Base-by-base conservation (phyloP, 495 filamentous ascomycete species). In the Chaetomium cochliodes region DNA sequence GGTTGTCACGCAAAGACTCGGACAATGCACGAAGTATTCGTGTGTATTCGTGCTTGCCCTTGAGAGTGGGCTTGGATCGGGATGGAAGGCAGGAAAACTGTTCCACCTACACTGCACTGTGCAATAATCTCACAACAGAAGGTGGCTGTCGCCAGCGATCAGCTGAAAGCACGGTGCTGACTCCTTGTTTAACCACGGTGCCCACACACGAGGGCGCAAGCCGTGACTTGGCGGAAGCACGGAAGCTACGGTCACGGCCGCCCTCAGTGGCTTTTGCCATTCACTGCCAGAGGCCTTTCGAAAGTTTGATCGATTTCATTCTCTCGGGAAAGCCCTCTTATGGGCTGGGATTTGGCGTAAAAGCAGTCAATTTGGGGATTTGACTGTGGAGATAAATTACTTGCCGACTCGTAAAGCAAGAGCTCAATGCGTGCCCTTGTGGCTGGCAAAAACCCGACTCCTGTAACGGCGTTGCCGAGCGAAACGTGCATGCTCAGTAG, bases 401-500 rank as follows among this genome's bases (percentile, higher is more conserved):
- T 37, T 7, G 9, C 1, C 5, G 33, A 37, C 9, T 11, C 33
- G 33, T 8, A 37, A 37, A 37, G 33, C 6, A 37, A 37, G 33
- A 37, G 33, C 11, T 37, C 33, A 37, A 37, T 37, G 50, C 23
- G 13, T 16, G 12, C 25, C 23, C 49, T n/a, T 52, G 23, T 12
- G 26, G 22, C 50, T 15, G 50, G 22, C 50, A 33, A 55, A 8
- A n/a, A 18, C 15, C 18, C 23, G 23, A 41, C 39, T n/a, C 23
- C 56, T 12, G 39, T 33, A 49, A n/a, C 57, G 23, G 42, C 47
- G 47, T 42, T 20, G 30, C 9, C 18, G 51, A 61, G 26, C 52
- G 52, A 58, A 62, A 62, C 64, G 53, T 37, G 47, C 49, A 62
- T 47, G 47, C 51, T 57, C 22, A 52, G 30, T 22, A 25, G 30